Evolutionary conservation across 164 flowering plant species (phyloP).

Genomic region (Annona cherimola): DNA sequence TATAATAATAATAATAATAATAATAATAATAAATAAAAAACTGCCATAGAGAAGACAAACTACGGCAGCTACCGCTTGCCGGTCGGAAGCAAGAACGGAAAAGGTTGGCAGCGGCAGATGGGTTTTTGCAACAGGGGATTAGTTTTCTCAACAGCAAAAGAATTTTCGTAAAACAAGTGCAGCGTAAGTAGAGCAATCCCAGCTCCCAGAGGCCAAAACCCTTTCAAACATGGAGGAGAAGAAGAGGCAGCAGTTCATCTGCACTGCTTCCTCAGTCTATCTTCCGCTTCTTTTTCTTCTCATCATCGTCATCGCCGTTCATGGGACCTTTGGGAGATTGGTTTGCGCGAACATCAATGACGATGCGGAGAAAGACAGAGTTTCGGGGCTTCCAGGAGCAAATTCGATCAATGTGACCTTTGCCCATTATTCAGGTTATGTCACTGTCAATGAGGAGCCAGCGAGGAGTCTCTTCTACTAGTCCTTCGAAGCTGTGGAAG

Average conservation of each 20-base stretch:
- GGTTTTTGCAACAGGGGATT: no score
- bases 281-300: not conserved
- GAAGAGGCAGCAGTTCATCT: not conserved
- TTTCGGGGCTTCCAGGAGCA: conserved; percentile 65
- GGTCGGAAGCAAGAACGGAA: no score
- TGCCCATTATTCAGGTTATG: conserved; percentile 75
- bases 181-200: no score
- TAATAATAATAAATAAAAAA: no score
- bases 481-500: conserved; percentile 78
- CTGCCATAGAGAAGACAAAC: no score
- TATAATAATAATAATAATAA: no score
- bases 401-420: conserved; percentile 48
- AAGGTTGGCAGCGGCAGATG: no score
- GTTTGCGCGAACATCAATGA: not conserved
- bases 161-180: no score
- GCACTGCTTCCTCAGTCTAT: no score
- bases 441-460: conserved; percentile 55
- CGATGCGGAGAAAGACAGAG: conserved; percentile 45
- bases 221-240: not conserved
- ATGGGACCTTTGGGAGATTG: not conserved
- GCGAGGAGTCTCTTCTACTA: conserved; percentile 86
- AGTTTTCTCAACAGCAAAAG: no score
- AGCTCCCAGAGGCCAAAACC: no score
- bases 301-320: not conserved
- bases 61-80: no score